Conservation (phyloP, 352 stramenopile genomes). For the Pythium volutum region DNA sequence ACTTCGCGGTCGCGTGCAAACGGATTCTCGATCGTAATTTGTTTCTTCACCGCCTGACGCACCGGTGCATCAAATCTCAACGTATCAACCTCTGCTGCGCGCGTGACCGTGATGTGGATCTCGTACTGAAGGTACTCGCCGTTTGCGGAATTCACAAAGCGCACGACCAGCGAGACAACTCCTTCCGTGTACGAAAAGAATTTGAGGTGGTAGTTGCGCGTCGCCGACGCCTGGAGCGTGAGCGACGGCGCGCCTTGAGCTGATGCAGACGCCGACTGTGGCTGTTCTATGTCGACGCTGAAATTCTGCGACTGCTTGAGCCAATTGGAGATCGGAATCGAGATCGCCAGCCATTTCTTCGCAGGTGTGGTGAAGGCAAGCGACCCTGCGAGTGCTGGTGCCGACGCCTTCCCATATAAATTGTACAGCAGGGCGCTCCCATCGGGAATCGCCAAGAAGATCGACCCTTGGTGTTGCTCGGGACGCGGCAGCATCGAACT, state of each 20-base stretch:
- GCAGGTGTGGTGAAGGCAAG: constrained; percentile 59
- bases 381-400: constrained; percentile 39
- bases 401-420: constrained; percentile 65
- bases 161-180: constrained; percentile 43
- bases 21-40: constrained; percentile 91
- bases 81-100: constrained; percentile 67
- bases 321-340: constrained; percentile 87
- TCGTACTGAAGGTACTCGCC: constrained; percentile 86
- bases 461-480: constrained; percentile 62
- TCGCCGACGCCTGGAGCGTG: constrained; percentile 50
- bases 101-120: constrained; percentile 49
- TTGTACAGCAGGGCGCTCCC: constrained; percentile 88
- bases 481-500: constrained; percentile 29
- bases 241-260: constrained; percentile 68
- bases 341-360: constrained; percentile 74
- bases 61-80: constrained; percentile 83
- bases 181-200: constrained; percentile 90
- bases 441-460: constrained; percentile 91
- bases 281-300: constrained; percentile 59
- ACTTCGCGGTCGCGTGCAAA: constrained; percentile 50
- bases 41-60: constrained; percentile 73
- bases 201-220: constrained; percentile 80
- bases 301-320: constrained; percentile 75
- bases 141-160: constrained; percentile 76
- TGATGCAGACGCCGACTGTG: constrained; percentile 41